A percentile compares a stretch with the other conserved stretches of the same genome.
phyloP scores from a whole-genome alignment of 305 asterid species.

The Fraxinus sp. region DNA sequence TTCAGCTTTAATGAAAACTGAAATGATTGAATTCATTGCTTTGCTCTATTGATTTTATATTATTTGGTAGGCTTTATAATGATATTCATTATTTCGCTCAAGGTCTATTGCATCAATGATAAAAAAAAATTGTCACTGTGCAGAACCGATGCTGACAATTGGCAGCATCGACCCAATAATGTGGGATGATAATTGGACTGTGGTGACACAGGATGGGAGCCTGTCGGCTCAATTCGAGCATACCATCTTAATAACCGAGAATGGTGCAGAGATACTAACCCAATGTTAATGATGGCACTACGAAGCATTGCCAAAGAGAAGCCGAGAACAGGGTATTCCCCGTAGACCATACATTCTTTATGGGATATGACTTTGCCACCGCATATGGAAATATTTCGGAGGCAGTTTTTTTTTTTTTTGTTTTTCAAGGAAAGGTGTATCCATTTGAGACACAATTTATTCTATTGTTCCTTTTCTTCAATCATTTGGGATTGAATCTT shows the following conservation, averaged over 20 bases:
- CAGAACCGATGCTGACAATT: slow-evolving; percentile 95
- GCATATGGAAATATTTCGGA: not conserved
- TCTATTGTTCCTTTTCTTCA: not conserved
- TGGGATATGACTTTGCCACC: not conserved
- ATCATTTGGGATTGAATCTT: not conserved
- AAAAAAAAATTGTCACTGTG: not conserved
- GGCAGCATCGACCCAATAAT: slow-evolving; percentile 77
- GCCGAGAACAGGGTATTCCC: slow-evolving; percentile 1
- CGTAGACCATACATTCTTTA: not conserved
- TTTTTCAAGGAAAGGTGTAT: not conserved
- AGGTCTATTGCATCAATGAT: not conserved
- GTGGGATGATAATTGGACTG: slow-evolving; percentile 97
- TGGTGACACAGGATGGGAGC: slow-evolving; percentile 89
- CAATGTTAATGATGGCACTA: slow-evolving; percentile 43
- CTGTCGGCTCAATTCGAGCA: slow-evolving; percentile 97
- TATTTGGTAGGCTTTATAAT: not conserved
- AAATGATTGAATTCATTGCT: not conserved
- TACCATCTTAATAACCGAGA: slow-evolving; percentile 72
- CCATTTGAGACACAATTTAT: not conserved
- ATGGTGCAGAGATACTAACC: slow-evolving; percentile 87
- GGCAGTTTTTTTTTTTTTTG: not conserved
- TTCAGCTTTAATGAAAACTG: not conserved
- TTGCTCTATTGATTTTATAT: not conserved
- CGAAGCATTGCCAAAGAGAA: not conserved
- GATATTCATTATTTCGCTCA: not conserved